Evolutionary conservation across 306 rosid genomes (phyloP).

Genomic region (Fragaria iinumae): DNA sequence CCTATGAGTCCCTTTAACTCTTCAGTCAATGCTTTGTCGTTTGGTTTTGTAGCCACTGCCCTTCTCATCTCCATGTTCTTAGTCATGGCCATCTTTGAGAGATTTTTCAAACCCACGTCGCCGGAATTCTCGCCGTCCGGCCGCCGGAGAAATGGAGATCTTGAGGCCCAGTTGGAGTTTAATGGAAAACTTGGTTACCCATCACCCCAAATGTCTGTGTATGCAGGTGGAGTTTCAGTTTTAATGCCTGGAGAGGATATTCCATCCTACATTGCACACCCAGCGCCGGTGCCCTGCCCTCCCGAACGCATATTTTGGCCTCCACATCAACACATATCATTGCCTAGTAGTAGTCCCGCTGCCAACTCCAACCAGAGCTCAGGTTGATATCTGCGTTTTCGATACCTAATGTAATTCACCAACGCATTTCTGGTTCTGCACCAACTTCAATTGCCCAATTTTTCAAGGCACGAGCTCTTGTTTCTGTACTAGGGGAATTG

Average conservation of each 20-base stretch:
- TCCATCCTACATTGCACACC: slow-evolving; percentile 82
- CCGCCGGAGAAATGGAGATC: slow-evolving; percentile 39
- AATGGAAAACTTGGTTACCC: slow-evolving; percentile 50
- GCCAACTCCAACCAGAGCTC: slow-evolving; percentile 23
- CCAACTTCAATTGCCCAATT: neutral
- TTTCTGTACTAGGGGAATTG: slow-evolving; percentile 38
- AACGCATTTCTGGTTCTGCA: slow-evolving; percentile 10
- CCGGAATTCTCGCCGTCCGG: slow-evolving; percentile 48
- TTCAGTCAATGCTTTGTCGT: slow-evolving; percentile 86
- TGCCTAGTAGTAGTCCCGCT: slow-evolving; percentile 19
- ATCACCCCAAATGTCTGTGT: slow-evolving; percentile 77
- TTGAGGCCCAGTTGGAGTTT: slow-evolving; percentile 62
- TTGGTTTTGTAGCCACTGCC: slow-evolving; percentile 97
- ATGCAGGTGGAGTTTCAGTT: slow-evolving; percentile 71
- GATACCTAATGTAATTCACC: neutral
- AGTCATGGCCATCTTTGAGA: slow-evolving; percentile 87
- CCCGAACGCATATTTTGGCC: slow-evolving; percentile 60
- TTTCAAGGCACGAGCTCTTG: slow-evolving; percentile 31
- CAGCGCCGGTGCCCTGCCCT: slow-evolving; percentile 69
- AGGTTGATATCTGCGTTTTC: slow-evolving; percentile 16
- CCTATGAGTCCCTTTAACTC: slow-evolving; percentile 59
- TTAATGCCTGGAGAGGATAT: slow-evolving; percentile 91
- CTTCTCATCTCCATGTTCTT: slow-evolving; percentile 94
- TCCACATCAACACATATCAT: slow-evolving; percentile 47
- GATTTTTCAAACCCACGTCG: slow-evolving; percentile 70